Conservation (phyloP, 495 filamentous ascomycete species). For the Aspergillus affinis region DNA sequence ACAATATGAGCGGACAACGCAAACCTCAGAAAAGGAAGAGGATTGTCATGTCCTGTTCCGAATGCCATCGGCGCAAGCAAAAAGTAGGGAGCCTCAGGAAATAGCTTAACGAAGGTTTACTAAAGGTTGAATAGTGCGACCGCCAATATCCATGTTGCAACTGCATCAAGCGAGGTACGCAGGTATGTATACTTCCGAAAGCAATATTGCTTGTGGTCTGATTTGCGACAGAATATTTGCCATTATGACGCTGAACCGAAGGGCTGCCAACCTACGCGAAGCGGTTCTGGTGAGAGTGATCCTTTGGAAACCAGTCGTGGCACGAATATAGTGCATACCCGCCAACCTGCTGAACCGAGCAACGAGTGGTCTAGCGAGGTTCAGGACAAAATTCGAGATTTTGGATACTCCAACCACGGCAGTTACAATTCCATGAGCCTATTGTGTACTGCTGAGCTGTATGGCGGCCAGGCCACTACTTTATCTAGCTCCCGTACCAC, state of each 20-base stretch:
- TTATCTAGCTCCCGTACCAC: conserved; percentile 5
- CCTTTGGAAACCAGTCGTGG: no score
- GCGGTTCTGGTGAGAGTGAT: no score
- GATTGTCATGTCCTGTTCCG: conserved; percentile 59
- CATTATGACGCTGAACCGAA: conserved; percentile 27
- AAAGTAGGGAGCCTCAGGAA: conserved; percentile 32
- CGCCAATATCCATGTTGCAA: conserved; percentile 61
- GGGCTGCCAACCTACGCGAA: no score
- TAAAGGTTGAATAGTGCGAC: conserved; percentile 41
- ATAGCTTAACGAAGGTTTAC: no score
- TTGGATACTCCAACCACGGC: no score
- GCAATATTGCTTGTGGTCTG: conserved; percentile 16
- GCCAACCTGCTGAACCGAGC: no score
- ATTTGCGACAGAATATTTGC: conserved; percentile 29
- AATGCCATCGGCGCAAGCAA: conserved; percentile 64
- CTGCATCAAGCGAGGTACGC: conserved; percentile 53
- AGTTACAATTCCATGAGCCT: no score
- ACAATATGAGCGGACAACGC: not conserved
- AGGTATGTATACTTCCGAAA: conserved; percentile 22
- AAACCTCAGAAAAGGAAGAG: conserved; percentile 55
- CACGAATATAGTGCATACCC: no score
- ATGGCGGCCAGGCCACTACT: conserved; percentile 3
- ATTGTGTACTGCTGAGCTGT: no score
- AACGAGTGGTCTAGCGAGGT: no score
- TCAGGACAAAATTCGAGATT: no score